Conservation (phyloP, 805 yeast genomes). For the Metschnikowia shivogae region DNA sequence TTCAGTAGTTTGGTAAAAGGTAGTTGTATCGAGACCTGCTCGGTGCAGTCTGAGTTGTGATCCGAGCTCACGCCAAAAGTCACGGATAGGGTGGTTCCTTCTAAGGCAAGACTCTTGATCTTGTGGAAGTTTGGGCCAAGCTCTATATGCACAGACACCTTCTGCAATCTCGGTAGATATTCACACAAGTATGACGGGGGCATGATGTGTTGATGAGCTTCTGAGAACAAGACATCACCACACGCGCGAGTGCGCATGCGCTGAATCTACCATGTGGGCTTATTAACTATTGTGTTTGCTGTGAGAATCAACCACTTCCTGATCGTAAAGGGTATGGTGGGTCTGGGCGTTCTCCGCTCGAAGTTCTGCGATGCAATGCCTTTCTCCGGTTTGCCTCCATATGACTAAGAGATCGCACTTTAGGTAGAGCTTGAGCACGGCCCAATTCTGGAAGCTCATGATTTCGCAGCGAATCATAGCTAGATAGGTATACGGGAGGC, state of each 20-base stretch:
- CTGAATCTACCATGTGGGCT: no score
- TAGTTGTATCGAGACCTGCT: not conserved
- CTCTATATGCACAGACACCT: constrained; percentile 10
- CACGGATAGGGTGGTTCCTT: not conserved
- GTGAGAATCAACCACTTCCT: not conserved
- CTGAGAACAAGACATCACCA: not conserved
- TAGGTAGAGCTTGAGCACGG: not conserved
- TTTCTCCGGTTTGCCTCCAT: constrained; percentile 2
- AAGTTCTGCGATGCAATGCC: not conserved
- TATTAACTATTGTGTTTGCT: not conserved
- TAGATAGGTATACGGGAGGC: not conserved
- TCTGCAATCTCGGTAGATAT: constrained; percentile 15
- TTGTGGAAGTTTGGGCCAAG: not conserved
- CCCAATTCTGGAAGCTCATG: not conserved
- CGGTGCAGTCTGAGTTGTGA: not conserved
- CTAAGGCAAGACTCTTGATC: not conserved
- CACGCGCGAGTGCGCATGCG: not conserved
- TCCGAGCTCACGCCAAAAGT: not conserved
- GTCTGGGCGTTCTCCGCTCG: not conserved
- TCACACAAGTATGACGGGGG: constrained; percentile 13
- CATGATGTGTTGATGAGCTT: not conserved
- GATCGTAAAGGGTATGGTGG: constrained; percentile 2
- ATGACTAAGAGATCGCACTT: constrained; percentile 1
- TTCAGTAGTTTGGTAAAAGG: not conserved
- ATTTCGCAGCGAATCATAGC: not conserved